Conservation (phyloP, 768 basidiomycete species). For the Neoboletus subvelutipes region DNA sequence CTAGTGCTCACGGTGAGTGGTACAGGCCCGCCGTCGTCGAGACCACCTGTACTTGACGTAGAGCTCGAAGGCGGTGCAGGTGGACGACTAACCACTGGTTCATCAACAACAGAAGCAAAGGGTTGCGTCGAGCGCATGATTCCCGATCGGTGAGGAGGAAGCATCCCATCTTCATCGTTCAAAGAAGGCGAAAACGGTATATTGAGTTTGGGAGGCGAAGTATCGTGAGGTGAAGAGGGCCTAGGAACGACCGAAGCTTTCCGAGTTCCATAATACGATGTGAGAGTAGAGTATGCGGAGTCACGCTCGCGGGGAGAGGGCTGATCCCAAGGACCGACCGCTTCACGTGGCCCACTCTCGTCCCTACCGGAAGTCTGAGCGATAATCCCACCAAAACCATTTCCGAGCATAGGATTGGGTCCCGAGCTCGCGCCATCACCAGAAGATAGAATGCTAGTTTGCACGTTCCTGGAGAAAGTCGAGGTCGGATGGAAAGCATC, state of each 20-base stretch:
- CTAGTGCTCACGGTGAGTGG: slow-evolving; percentile 50
- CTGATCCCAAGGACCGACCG: slow-evolving; percentile 34
- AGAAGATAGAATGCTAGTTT: slow-evolving; percentile 25
- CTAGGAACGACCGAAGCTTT: slow-evolving; percentile 25
- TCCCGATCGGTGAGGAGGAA: slow-evolving; percentile 32
- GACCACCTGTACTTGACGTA: slow-evolving; percentile 44
- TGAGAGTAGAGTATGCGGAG: slow-evolving; percentile 19
- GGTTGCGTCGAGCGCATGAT: slow-evolving; percentile 27
- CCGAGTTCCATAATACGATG: slow-evolving; percentile 30
- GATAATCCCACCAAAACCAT: slow-evolving; percentile 26
- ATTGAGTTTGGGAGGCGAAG: slow-evolving; percentile 26
- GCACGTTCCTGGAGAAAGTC: slow-evolving; percentile 25
- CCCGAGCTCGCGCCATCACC: slow-evolving; percentile 18
- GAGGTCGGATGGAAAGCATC: slow-evolving; percentile 78
- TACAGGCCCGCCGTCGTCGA: slow-evolving; percentile 32
- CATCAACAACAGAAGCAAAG: slow-evolving; percentile 25
- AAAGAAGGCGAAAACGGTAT: slow-evolving; percentile 24
- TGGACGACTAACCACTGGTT: slow-evolving; percentile 27
- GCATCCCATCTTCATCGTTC: slow-evolving; percentile 34
- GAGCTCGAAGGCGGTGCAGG: slow-evolving; percentile 39
- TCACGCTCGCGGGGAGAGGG: slow-evolving; percentile 36
- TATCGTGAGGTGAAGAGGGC: slow-evolving; percentile 26
- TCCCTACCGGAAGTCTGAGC: slow-evolving; percentile 28
- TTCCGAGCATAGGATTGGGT: slow-evolving; percentile 24
- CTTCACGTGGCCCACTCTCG: slow-evolving; percentile 23